These are phyloP conservation scores for Cyberlindnera maritima DNA, from an alignment of 805 yeast genomes.

Conservation along the genomic window DNA sequence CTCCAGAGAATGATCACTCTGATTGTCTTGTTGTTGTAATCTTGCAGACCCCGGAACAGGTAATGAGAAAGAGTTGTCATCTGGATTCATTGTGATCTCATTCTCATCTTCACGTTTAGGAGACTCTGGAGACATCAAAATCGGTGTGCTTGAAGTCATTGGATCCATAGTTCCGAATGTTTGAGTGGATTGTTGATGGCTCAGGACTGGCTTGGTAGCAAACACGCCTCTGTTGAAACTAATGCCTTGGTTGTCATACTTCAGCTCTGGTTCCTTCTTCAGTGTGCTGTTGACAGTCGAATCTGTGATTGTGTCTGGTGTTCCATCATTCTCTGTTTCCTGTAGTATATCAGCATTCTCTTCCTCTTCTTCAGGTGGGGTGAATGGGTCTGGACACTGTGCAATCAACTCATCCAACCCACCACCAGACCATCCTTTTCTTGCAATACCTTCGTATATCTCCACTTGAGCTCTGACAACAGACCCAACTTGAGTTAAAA, in stretches of 20 bases:
- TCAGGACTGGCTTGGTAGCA: constrained; percentile 15
- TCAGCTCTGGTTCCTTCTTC: constrained; percentile 4
- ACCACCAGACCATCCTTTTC: constrained; percentile 85
- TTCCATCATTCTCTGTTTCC: neutral
- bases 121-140: constrained; percentile 11
- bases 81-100: constrained; percentile 13
- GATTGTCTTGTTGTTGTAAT: constrained; percentile 7
- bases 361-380: constrained; percentile 12
- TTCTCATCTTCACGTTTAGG: neutral
- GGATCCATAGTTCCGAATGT: constrained; percentile 13
- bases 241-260: constrained; percentile 10
- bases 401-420: constrained; percentile 71
- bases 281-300: constrained; percentile 1
- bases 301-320: constrained; percentile 1
- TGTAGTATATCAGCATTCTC: neutral
- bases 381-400: constrained; percentile 66
- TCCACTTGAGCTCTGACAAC: constrained; percentile 78
- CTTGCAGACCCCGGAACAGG: constrained; percentile 37
- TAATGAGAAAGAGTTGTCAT: constrained; percentile 51
- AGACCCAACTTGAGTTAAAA: constrained; percentile 56
- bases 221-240: constrained; percentile 12
- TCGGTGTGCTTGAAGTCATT: constrained; percentile 22
- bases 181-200: constrained; percentile 18
- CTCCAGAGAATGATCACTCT: constrained; percentile 3
- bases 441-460: constrained; percentile 74